Evolutionary conservation across 2,329 filamentous ascomycete genomes (phyloP), one percentile per base, ranked within the genome.

Genomic region (Aspergillus versicolor): DNA sequence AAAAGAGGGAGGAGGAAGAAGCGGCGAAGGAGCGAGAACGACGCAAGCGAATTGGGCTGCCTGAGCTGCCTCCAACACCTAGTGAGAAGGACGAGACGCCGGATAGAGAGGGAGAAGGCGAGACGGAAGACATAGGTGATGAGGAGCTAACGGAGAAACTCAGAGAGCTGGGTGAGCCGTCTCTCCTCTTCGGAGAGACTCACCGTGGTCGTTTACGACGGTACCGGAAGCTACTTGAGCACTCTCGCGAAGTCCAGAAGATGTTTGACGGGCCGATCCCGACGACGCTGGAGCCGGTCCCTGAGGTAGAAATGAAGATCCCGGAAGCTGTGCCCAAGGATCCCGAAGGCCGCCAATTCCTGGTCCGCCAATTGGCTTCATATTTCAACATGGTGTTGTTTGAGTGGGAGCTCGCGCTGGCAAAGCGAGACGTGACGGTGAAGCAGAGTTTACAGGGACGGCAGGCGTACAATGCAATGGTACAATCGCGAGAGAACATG

Each of bases 341-440:
- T 64, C 78, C 78, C 19, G 84, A 87, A 41, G 89, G 80, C 0
- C 84, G 86, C 45, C 78, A 82, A 44, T 92, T 89, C 74, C 79
- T 99, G 41, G 93, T 89, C 77, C 83, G 93, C 11, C 93, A 99
- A 74, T 81, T 99, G 55, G 90, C 90, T 19, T 94, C 90, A 48
- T 99, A 97, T 79, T 97, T 99, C 78, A 95, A 90, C 52, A 91
- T 99, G 86, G 86, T 99, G n/a, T 79, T 99, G 57, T 84, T 82
- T 44, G 93, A 95, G 73, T 99, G 95, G 88, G 86, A 92, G 66
- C 71, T 78, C 41, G 92, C 92, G 5, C 84, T 99, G 66, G 84
- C 84, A 5, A 76, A 78, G 46, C 81, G 86, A 48, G 77, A 82
- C 27, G 66, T 75, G 8, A 77, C 79, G 2, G 81, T 87, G 32